Base-by-base conservation (phyloP, 352 stramenopile genomes). In the Globisporangium paddicum region DNA sequence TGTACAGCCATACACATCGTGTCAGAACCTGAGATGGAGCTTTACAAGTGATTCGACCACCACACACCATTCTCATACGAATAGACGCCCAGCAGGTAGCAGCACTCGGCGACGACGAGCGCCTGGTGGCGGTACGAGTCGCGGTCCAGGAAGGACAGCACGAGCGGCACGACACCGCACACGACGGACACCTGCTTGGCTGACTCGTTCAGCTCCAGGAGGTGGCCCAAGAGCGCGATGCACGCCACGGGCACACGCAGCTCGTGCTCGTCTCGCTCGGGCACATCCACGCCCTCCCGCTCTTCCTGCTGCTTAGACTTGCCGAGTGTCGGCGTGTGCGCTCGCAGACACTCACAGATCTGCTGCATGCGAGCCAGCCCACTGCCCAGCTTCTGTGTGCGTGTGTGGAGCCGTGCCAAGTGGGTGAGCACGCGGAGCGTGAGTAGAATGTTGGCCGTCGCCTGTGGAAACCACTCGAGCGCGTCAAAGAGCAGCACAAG, bases 31-130 rank as follows among this genome's bases (percentile, higher is more conserved):
- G 10, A 40, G 35, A 40, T 18, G 37, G 37, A 42, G 37, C 16
- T 42, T 6, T 21, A 21, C 37, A 9, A 40, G 11, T 32, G 37
- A 42, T 6, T 14, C 4, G 4, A 42, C 37, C 37, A 32, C 14
- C 41, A 74, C 74, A 55, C 37, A 89, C 79, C 71, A 65, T 86
- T 77, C 25, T 83, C 64, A 65, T 78, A 79, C 1, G 79, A 78
- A 58, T 76, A 86, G 6, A 77, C 61, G 6, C 72, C 67, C n/a
- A 89, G 68, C 30, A 87, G 55, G 30, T 82, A 81, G 59, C 70
- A 79, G 44, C 74, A 77, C 58, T 87, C 76, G 10, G 65, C 71
- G 19, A 73, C 66, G 28, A 86, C 59, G 11, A 66, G 50, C 34
- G 63, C 45, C 40, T 82, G 65, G 9, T 64, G 51, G 2, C 49